Base-by-base conservation (phyloP, 768 basidiomycete species). In the Leccinum subtestaceum region DNA sequence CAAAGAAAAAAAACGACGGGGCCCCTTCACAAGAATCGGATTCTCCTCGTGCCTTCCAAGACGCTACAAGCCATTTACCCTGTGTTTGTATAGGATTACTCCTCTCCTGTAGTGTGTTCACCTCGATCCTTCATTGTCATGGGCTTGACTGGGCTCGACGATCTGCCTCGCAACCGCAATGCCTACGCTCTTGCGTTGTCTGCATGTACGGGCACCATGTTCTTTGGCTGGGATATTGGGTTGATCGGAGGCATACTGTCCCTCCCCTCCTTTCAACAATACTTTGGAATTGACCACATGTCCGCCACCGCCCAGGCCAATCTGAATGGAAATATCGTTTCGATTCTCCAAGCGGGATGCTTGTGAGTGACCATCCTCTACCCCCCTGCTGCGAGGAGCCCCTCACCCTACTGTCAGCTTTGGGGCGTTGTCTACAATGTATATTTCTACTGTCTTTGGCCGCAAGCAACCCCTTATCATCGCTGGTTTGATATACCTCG, bases 281-380 rank as follows among this genome's bases (percentile, higher is more conserved):
- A 80, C 63, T 83, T 83, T 65, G 80, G 80, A 12, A 52, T 82
- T 47, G 66, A 81, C 64, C 66, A 73, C 53, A 63, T 74, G 69
- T 72, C 67, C 23, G 60, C 76, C 2, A 59, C 64, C 15, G 73
- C 76, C 6, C 69, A 68, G 27, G 80, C 81, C 21, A 67, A 77
- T 56, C 59, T 84, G 21, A 74, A 72, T 38, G 83, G 82, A 5
- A 80, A 82, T 60, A 80, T 84, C 32, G 82, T 83, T n/a, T 73
- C 81, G 0, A 72, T 81, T 21, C 63, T 83, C 21, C 81, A 82
- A 57, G 79, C 73, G 5, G 80, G 81, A 4, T 79, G 76, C 56
- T 78, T 81, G 81, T 81, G 62, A 63, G 80, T 43, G n/a, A 43
- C 40, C 2, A 43, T n/a, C 4, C 4, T 19, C n/a, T 4, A 43